Conservation (phyloP, 2,329 filamentous ascomycete species). For the Colletotrichum limetticola region DNA sequence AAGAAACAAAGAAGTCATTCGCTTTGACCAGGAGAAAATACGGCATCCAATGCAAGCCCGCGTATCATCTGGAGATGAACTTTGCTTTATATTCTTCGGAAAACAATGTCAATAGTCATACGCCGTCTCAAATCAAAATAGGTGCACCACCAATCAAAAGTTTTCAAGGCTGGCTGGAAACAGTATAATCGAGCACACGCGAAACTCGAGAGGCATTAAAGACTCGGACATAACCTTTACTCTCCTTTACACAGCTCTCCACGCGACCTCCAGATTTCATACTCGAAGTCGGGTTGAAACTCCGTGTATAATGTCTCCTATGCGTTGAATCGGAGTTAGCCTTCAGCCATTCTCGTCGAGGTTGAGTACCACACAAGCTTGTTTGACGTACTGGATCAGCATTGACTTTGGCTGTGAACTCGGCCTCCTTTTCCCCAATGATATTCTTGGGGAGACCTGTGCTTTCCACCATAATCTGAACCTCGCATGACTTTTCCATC, state of each 20-base stretch:
- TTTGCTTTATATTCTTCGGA: no score
- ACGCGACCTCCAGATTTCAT: conserved; percentile 45
- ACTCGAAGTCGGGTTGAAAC: conserved; percentile 49
- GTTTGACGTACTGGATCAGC: conserved; percentile 41
- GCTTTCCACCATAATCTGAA: conserved; percentile 46
- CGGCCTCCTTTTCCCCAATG: conserved; percentile 51
- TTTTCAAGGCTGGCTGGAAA: no score
- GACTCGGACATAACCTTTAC: background rate
- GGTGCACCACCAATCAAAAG: no score
- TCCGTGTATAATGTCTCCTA: conserved; percentile 46
- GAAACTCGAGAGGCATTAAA: background rate
- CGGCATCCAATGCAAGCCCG: no score
- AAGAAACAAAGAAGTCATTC: no score
- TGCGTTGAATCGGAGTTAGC: background rate
- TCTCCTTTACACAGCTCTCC: conserved; percentile 33
- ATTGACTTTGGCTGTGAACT: conserved; percentile 49
- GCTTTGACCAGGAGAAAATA: no score
- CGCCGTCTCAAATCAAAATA: no score
- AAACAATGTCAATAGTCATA: no score
- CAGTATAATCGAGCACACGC: no score
- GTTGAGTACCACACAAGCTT: background rate
- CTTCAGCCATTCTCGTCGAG: background rate
- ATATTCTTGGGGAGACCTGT: conserved; percentile 40
- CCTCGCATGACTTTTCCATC: conserved; percentile 44
- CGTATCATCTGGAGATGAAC: no score